These are phyloP conservation scores for Oxalis stricta DNA, from an alignment of 441 rosid genomes.

Conservation along the genomic window DNA sequence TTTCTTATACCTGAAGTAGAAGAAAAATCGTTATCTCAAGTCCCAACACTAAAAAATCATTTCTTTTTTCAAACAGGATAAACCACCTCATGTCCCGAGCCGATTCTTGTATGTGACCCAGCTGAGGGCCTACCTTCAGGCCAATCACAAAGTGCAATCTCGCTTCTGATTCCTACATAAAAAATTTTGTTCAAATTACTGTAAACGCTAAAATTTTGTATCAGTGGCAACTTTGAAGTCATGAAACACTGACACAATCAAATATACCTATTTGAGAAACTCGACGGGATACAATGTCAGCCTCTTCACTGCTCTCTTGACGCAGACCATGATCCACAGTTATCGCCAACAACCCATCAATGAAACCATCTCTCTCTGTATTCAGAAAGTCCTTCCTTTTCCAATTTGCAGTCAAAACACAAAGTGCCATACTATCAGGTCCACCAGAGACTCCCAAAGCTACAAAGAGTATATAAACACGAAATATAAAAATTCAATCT, in stretches of 20 bases:
- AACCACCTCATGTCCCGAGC: slow-evolving; percentile 75
- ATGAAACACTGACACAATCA: background rate
- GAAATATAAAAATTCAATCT: background rate
- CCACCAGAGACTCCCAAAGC: slow-evolving; percentile 96
- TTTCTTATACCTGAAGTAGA: slow-evolving; percentile 47
- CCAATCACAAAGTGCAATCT: slow-evolving; percentile 76
- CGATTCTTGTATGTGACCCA: slow-evolving; percentile 79
- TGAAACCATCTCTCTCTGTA: slow-evolving; percentile 24
- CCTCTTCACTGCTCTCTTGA: slow-evolving; percentile 67
- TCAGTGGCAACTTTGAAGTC: no score
- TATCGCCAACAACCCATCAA: slow-evolving; percentile 74
- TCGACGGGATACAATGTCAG: slow-evolving; percentile 36
- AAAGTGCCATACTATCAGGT: slow-evolving; percentile 90
- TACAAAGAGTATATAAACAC: slow-evolving; percentile 8
- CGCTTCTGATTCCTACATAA: slow-evolving; percentile 82
- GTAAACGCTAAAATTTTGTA: no score
- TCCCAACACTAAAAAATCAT: background rate
- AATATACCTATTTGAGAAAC: slow-evolving; percentile 70
- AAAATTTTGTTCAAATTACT: slow-evolving; percentile 7
- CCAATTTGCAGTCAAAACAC: slow-evolving; percentile 73
- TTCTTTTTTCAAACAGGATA: background rate
- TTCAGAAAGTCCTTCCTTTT: slow-evolving; percentile 34
- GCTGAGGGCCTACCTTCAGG: slow-evolving; percentile 62
- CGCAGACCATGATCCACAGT: slow-evolving; percentile 87
- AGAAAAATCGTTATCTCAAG: slow-evolving; percentile 1